Evolutionary conservation across 2,329 filamentous ascomycete genomes (phyloP).

Genomic region (Trichoderma citrinoviride): DNA sequence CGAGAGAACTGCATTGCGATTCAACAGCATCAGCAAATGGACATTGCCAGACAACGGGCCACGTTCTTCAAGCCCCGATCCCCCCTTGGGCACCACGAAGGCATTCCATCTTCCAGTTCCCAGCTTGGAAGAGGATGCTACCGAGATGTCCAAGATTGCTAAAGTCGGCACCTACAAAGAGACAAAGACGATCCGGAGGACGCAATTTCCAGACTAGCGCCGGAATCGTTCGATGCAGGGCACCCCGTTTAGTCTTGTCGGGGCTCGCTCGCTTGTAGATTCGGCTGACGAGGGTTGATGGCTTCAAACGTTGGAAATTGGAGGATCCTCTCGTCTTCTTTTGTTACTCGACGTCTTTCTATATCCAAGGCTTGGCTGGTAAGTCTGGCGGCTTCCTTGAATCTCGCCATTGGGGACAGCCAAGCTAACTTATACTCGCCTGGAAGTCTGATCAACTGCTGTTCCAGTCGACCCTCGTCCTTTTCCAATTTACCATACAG

Average conservation of each 20-base stretch:
- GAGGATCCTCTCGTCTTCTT: neutral
- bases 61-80: neutral
- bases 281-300: neutral
- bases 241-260: constrained; percentile 20
- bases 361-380: constrained; percentile 4
- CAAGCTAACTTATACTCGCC: constrained; percentile 42
- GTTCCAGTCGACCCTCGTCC: constrained; percentile 29
- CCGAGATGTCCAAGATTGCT: neutral
- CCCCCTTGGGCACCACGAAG: neutral
- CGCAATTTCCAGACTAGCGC: constrained; percentile 21
- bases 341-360: neutral
- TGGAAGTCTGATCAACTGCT: constrained; percentile 25
- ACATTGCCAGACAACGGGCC: constrained; percentile 22
- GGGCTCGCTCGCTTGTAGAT: constrained; percentile 18
- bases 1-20: constrained; percentile 23
- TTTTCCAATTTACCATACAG: constrained; percentile 28
- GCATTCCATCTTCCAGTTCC: neutral
- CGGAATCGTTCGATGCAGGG: constrained; percentile 21
- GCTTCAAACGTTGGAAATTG: neutral
- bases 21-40: constrained; percentile 22
- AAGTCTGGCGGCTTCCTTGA: constrained; percentile 23
- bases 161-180: constrained; percentile 14
- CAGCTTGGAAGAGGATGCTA: neutral
- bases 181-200: constrained; percentile 5
- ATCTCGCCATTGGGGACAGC: constrained; percentile 29